These are phyloP conservation scores for Zopfochytrium polystomum DNA, from an alignment of 371 early-diverging fungal species.

Conservation along the genomic window DNA sequence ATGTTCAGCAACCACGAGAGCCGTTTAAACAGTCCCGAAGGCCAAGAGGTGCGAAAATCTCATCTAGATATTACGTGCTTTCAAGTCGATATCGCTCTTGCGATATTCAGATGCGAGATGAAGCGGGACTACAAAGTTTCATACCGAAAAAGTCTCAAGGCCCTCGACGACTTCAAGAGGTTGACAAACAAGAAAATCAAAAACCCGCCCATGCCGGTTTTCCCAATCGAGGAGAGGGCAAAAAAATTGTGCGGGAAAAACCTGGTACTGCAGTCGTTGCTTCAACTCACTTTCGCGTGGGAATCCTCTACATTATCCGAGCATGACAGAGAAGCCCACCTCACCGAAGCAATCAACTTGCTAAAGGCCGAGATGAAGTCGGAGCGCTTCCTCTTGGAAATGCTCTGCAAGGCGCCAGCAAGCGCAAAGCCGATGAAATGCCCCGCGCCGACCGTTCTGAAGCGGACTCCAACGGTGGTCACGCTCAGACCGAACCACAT, in stretches of 20 bases:
- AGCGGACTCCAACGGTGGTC: constrained; percentile 37
- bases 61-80: constrained; percentile 25
- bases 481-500: constrained; percentile 33
- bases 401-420: not conserved
- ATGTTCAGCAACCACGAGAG: not conserved
- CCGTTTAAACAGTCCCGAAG: not conserved
- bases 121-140: constrained; percentile 9
- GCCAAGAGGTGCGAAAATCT: not conserved
- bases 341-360: too few relatives aligned
- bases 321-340: too few relatives aligned
- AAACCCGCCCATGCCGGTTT: not conserved
- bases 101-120: constrained; percentile 35
- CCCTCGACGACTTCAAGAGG: not conserved
- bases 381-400: too few relatives aligned
- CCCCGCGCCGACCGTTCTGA: constrained; percentile 33
- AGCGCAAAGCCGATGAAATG: constrained; percentile 12
- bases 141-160: not conserved
- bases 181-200: not conserved
- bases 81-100: constrained; percentile 18
- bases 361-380: too few relatives aligned
- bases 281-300: too few relatives aligned
- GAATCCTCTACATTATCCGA: too few relatives aligned
- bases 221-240: not conserved
- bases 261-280: not conserved
- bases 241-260: not conserved